Evolutionary conservation across 805 yeast genomes (phyloP), one percentile per base, ranked within the genome.

Genomic region (Zygosaccharomyces bisporus): DNA sequence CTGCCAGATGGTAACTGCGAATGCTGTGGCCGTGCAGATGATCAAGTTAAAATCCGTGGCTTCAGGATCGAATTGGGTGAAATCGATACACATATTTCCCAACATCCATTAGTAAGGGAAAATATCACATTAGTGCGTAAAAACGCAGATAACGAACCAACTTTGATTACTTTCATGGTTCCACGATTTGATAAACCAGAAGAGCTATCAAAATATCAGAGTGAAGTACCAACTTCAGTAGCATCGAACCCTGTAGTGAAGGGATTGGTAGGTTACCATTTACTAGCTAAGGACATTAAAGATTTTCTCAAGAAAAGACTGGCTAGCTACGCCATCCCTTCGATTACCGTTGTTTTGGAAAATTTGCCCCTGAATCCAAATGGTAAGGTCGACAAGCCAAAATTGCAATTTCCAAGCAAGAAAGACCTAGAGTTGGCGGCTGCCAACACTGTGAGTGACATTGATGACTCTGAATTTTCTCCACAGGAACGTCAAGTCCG

Each of bases 21-120:
- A 72, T 91, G 97, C 66, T 85, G 95, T 63, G 99, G 99, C 47
- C 80, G 99, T 65, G 99, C 99, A 20, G 99, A 93, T 69, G 98
- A 91, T 63, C 99, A 93, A 68, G 96, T 93, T 49, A 93, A 93
- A 67, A 93, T 93, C 54, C 81, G 99, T 71, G 99, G 99, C 1
- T 95, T 93, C 79, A 80, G 99, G 69, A 95, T 93, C 52, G 99
- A 93, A 69, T 74, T 93, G 44, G 99, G 99, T 48, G 99, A 93
- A 69, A 95, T 93, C 61, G 98, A 93, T 66, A 93, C 99, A 12
- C 96, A 93, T 63, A 78, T 93, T 50, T 89, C 97, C 10, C 96
- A 89, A 65, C 96, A 90, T 70, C 86, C 93, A 2, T 70, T 80
- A 51, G 95, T 93, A 39, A 81, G 98, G 64, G 97, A 93, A 67